Evolutionary conservation across 2,329 filamentous ascomycete genomes (phyloP).

Genomic region (Neodidymelliopsis sp.): DNA sequence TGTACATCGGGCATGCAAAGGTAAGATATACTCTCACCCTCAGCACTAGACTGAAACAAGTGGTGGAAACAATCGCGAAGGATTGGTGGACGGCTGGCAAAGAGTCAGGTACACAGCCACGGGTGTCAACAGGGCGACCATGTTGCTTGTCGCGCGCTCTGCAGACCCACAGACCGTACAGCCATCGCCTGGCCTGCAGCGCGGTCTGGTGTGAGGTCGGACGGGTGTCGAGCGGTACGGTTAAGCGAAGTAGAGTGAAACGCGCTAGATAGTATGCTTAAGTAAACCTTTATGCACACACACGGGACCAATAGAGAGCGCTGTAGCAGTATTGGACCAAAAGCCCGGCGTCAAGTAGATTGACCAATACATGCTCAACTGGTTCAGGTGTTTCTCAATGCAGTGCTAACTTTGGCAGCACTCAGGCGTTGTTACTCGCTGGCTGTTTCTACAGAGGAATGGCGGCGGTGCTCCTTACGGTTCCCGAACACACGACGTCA

Average conservation of each 20-base stretch:
- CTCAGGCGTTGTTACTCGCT: not conserved
- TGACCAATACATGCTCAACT: conserved; percentile 16
- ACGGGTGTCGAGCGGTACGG: conserved; percentile 20
- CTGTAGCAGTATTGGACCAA: conserved; percentile 1
- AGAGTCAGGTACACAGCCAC: conserved; percentile 39
- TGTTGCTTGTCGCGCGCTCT: conserved; percentile 44
- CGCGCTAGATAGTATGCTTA: conserved; percentile 32
- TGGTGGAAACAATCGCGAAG: conserved; percentile 30
- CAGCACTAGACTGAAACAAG: conserved; percentile 26
- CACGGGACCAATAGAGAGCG: conserved; percentile 22
- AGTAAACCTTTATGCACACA: conserved; percentile 34
- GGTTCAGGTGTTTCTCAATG: conserved; percentile 11
- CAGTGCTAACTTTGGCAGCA: conserved; percentile 6
- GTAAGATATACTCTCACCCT: conserved; percentile 35
- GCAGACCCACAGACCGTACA: conserved; percentile 21
- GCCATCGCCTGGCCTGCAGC: conserved; percentile 9
- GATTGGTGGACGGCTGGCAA: conserved; percentile 24
- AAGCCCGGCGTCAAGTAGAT: conserved; percentile 26
- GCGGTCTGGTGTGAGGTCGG: conserved; percentile 26
- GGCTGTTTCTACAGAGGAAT: conserved; percentile 3
- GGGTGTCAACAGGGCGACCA: conserved; percentile 24
- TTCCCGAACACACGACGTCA: conserved; percentile 8
- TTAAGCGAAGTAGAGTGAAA: conserved; percentile 39
- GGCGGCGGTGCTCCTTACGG: conserved; percentile 12
- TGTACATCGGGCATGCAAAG: conserved; percentile 27